Conservation (phyloP, 2,329 filamentous ascomycete genomes). For the Microcyclospora tardicrescens region DNA sequence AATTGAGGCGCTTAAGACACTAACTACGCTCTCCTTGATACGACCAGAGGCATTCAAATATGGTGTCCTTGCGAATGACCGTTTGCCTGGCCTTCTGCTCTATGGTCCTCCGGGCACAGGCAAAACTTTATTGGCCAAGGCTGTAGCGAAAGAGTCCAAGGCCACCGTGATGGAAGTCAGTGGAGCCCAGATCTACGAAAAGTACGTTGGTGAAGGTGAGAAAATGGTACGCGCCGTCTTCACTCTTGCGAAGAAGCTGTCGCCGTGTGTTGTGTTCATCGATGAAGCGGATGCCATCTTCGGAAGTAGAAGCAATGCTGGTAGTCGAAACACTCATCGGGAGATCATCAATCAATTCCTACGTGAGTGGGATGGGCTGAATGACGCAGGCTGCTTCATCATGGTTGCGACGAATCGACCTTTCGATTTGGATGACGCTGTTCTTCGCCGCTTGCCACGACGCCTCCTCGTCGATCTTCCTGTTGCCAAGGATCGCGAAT, state of each 20-base stretch:
- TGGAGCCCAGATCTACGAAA: constrained; percentile 85
- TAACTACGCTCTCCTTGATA: constrained; percentile 75
- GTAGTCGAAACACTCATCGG: constrained; percentile 58
- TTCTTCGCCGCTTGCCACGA: constrained; percentile 61
- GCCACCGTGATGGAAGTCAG: constrained; percentile 70
- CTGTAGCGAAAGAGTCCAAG: constrained; percentile 51
- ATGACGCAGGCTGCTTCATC: constrained; percentile 69
- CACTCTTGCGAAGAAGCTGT: constrained; percentile 76
- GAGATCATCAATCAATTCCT: constrained; percentile 96
- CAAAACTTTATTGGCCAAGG: constrained; percentile 65
- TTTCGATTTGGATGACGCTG: constrained; percentile 84
- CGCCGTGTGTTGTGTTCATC: constrained; percentile 88
- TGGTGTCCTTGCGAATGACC: constrained; percentile 79
- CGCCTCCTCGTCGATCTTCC: constrained; percentile 64
- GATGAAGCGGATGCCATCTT: constrained; percentile 94
- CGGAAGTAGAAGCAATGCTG: constrained; percentile 55
- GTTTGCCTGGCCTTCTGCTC: constrained; percentile 87
- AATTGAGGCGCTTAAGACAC: constrained; percentile 72
- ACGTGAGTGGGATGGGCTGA: constrained; percentile 92
- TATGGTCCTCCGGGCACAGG: constrained; percentile 87
- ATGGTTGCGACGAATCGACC: constrained; percentile 97
- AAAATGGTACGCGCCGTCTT: constrained; percentile 94
- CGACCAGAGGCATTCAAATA: constrained; percentile 94
- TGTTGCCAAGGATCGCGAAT: constrained; percentile 49
- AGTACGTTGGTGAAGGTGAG: constrained; percentile 91